Conservation (phyloP, 768 basidiomycete species). For the Cystofilobasidium macerans region DNA sequence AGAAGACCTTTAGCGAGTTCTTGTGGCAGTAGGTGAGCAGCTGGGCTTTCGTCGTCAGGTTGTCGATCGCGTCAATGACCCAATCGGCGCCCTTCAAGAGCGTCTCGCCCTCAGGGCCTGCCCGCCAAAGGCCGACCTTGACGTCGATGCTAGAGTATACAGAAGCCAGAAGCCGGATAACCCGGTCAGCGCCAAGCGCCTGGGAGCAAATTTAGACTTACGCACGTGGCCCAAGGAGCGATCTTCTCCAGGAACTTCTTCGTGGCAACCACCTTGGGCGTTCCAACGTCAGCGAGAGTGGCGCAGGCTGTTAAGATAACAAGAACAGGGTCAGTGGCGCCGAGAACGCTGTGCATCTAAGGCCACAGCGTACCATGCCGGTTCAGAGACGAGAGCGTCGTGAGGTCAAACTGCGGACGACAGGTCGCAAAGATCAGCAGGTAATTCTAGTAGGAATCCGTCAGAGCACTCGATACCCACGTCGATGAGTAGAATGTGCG, state of each 20-base stretch:
- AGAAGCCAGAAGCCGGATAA: too few species aligned
- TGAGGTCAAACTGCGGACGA: constrained; percentile 64
- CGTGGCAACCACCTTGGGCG: constrained; percentile 77
- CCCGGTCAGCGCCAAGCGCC: neutral
- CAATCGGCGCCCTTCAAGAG: constrained; percentile 79
- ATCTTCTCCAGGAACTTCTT: constrained; percentile 53
- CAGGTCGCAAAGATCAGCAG: neutral
- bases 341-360: neutral
- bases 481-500: constrained; percentile 36
- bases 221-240: constrained; percentile 62
- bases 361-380: constrained; percentile 25
- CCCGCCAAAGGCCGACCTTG: constrained; percentile 72
- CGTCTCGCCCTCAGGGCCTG: constrained; percentile 54
- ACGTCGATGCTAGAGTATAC: constrained; percentile 50
- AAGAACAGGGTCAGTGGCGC: too few species aligned
- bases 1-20: constrained; percentile 74
- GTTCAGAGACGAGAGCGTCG: constrained; percentile 87
- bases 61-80: constrained; percentile 98
- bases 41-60: constrained; percentile 89
- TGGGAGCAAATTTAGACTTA: neutral
- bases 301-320: too few species aligned
- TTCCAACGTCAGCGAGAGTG: constrained; percentile 76
- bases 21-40: constrained; percentile 78
- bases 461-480: too few species aligned
- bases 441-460: too few species aligned